Evolutionary conservation across 2,329 filamentous ascomycete genomes (phyloP).

Genomic region (Botrytis tulipae): DNA sequence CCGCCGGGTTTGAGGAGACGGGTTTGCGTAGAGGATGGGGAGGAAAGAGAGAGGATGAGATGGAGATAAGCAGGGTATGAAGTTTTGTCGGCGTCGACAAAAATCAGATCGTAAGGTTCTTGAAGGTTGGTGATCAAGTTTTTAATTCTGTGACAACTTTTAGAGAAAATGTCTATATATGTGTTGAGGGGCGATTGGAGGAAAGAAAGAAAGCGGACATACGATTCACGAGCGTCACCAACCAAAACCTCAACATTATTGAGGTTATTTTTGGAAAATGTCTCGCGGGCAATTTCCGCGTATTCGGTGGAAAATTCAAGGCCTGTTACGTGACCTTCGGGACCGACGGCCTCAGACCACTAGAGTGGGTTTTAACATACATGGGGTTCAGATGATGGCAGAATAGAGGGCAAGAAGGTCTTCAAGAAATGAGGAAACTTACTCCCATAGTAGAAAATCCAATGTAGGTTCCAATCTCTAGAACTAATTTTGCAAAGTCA

Average conservation of each 20-base stretch:
- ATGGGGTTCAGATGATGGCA: neutral
- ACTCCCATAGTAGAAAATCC: conserved; percentile 33
- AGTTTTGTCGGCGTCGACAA: conserved; percentile 54
- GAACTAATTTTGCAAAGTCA: conserved; percentile 24
- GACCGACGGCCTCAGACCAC: conserved; percentile 33
- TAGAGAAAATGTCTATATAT: conserved; percentile 1
- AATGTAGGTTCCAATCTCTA: conserved; percentile 36
- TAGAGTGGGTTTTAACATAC: neutral
- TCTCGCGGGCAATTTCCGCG: conserved; percentile 43
- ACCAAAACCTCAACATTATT: conserved; percentile 48
- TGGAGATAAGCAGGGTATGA: conserved; percentile 51
- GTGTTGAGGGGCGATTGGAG: no score
- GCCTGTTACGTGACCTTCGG: conserved; percentile 38
- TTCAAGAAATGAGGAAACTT: neutral
- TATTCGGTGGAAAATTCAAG: conserved; percentile 49
- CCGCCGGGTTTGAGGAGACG: conserved; percentile 50
- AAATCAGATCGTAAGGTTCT: conserved; percentile 53
- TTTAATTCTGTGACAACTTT: conserved; percentile 24
- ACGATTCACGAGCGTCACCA: conserved; percentile 50
- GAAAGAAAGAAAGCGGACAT: conserved; percentile 29
- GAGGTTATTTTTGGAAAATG: conserved; percentile 43
- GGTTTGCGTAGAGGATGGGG: conserved; percentile 15
- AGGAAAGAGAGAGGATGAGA: conserved; percentile 45
- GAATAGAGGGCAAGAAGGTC: neutral
- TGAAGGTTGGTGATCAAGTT: conserved; percentile 25